Conservation (phyloP, 2,329 filamentous ascomycete genomes). For the Colletotrichum aenigma region DNA sequence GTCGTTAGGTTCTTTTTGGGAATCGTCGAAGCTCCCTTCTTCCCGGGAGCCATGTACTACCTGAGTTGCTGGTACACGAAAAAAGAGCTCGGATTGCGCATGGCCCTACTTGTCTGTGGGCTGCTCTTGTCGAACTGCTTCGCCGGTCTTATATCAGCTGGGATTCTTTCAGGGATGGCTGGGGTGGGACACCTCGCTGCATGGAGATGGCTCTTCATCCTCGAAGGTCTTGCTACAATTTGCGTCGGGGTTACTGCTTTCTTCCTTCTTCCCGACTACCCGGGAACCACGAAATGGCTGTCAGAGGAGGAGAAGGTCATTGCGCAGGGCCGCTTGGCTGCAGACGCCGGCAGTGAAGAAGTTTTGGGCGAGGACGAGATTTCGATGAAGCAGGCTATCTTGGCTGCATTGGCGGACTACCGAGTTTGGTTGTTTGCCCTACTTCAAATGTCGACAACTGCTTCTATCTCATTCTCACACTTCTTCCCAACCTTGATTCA, state of each 20-base stretch:
- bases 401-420: background rate
- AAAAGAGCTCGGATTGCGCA: slow-evolving; percentile 68
- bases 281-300: slow-evolving; percentile 19
- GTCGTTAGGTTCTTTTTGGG: slow-evolving; percentile 32
- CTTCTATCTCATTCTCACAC: background rate
- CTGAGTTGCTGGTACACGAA: slow-evolving; percentile 71
- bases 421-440: background rate
- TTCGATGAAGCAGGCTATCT: background rate
- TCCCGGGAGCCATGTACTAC: slow-evolving; percentile 54
- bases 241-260: slow-evolving; percentile 42
- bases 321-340: background rate
- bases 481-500: slow-evolving; percentile 31
- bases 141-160: slow-evolving; percentile 65
- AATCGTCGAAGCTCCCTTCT: slow-evolving; percentile 27
- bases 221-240: slow-evolving; percentile 61
- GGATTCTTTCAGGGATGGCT: slow-evolving; percentile 59
- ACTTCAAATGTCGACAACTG: background rate
- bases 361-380: background rate
- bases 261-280: slow-evolving; percentile 26
- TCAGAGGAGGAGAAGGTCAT: background rate
- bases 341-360: background rate
- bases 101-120: slow-evolving; percentile 42
- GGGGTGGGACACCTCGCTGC: slow-evolving; percentile 53
- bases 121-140: slow-evolving; percentile 38
- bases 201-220: slow-evolving; percentile 83